Evolutionary conservation across 768 basidiomycete genomes (phyloP).

Genomic region (Pisolithus orientalis): DNA sequence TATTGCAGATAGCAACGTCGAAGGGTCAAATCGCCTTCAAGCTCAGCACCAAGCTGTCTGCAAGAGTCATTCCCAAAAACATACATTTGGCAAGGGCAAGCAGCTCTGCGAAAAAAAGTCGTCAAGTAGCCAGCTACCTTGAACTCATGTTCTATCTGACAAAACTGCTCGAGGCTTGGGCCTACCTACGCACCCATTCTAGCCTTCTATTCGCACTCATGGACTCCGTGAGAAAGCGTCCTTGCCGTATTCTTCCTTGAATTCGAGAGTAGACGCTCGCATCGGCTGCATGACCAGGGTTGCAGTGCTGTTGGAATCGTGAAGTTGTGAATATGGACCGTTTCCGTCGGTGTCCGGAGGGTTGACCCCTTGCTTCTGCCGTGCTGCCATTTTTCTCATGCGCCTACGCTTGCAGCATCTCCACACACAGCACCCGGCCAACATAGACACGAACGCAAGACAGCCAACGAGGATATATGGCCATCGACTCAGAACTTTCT

Average conservation of each 20-base stretch:
- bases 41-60: no score
- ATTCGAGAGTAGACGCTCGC: constrained; percentile 12
- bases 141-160: constrained; percentile 7
- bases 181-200: background rate
- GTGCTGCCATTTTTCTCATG: constrained; percentile 15
- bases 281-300: constrained; percentile 26
- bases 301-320: constrained; percentile 23
- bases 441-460: constrained; percentile 41
- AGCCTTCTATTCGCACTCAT: background rate
- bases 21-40: no score
- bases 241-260: constrained; percentile 10
- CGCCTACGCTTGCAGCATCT: constrained; percentile 44
- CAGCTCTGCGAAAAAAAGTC: constrained; percentile 11
- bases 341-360: background rate
- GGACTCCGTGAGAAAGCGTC: constrained; percentile 13
- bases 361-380: constrained; percentile 10
- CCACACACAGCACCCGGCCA: constrained; percentile 49
- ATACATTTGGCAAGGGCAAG: background rate
- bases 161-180: background rate
- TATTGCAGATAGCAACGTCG: no score
- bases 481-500: constrained; percentile 63
- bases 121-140: constrained; percentile 29
- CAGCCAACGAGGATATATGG: constrained; percentile 64
- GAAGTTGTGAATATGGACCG: constrained; percentile 19
- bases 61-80: background rate